Base-by-base conservation (phyloP, 1,284 basidiomycete genomes). In the Coniophora puteana region DNA sequence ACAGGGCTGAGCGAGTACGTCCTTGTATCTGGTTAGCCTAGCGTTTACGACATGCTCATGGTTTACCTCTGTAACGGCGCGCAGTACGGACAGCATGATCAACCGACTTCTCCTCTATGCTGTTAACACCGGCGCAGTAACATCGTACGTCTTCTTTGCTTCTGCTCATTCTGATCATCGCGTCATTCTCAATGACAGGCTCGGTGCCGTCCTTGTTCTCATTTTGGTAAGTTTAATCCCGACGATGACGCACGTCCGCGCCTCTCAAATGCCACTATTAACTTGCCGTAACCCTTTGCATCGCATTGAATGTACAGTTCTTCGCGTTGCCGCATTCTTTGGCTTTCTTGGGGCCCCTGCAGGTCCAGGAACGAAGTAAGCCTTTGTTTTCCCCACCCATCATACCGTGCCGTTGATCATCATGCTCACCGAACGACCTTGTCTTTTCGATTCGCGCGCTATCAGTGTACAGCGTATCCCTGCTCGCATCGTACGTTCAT, bases 81-180 rank as follows among this genome's bases (percentile, higher is more conserved):
- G n/a, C 26, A 27, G 26, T 10, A 27, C 26, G 10, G 26, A 27
- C 26, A 27, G 26, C 14, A 27, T 27, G 10, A 27, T 27, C 26
- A 27, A 27, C 14, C 33, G 33, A 8, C 20, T 35, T 13, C 33
- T 35, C 33, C 21, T 35, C n/a, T 35, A 35, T 14, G 23, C n/a
- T 13, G 14, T 35, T 10, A 35, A 35, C 21, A 35, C 33, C 5
- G 33, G 33, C 8, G 33, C 33, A 20, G 21, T 35, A 5, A 35
- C 33, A n/a, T 35, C 33, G 33, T 35, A 23, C 18, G 33, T 35
- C 8, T 21, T 33, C 31, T 17, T 33, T 12, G 11, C 8, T 33
- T 11, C 31, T 33, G 8, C 31, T 17, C 26, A 27, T 27, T 10
- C 26, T n/a, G n/a, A 27, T 27, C n/a, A 27, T n/a, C 16, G 10